Percentiles rank a stretch among this genome's conserved stretches.
phyloP scores from a whole-genome alignment of 192 early-diverging fungal genomes.

The Globomyces pollinis-pini region DNA sequence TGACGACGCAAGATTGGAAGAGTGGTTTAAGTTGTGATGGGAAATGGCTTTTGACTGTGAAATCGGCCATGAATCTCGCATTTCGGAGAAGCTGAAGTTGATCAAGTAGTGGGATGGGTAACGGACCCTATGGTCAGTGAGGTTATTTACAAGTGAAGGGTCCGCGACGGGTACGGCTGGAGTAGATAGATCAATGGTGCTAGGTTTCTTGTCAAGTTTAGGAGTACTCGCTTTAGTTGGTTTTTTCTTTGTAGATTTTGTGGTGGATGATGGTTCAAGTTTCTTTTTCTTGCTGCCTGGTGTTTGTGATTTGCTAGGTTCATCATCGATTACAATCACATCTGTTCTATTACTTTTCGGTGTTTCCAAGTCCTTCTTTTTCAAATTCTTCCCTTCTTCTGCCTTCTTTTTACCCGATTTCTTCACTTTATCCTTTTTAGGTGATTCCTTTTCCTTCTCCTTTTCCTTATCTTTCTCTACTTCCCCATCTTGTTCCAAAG shows the following conservation, averaged over 20 bases:
- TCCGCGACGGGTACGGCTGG: not conserved
- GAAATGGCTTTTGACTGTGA: not conserved
- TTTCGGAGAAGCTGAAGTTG: not conserved
- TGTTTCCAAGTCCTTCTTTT: not conserved
- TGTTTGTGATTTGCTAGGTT: not conserved
- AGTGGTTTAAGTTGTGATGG: slow-evolving; percentile 8
- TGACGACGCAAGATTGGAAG: not conserved
- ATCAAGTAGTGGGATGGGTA: not conserved
- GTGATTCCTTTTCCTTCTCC: not conserved
- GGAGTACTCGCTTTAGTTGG: no score
- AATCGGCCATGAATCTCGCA: not conserved
- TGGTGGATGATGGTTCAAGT: not conserved
- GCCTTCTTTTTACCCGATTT: not conserved
- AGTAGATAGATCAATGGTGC: not conserved
- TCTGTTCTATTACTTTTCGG: no score
- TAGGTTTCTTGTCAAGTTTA: no score
- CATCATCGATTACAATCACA: not conserved
- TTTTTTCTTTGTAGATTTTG: not conserved
- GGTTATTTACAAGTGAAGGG: not conserved
- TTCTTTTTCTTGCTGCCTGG: not conserved
- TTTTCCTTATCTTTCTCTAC: not conserved
- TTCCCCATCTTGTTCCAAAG: not conserved
- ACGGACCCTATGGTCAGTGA: not conserved
- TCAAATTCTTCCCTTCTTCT: not conserved
- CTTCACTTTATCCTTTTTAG: not conserved